phyloP scores from a whole-genome alignment of 108 stramenopile species.

The Skeletonema costatum region DNA sequence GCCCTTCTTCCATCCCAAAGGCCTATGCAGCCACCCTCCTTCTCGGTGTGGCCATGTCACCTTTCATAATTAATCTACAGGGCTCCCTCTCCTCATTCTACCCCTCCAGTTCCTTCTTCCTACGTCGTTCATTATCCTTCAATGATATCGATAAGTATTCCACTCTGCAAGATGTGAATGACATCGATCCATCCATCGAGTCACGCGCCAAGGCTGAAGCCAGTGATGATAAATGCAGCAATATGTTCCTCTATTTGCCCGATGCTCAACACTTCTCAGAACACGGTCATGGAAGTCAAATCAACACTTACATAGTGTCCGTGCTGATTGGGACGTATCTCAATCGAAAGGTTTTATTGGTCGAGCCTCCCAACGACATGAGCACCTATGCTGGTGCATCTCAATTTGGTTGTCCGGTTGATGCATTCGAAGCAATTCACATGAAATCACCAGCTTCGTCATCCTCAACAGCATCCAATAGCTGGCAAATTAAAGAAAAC shows the following conservation, averaged over 20 bases:
- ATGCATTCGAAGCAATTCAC: conserved; percentile 9
- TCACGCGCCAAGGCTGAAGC: neutral
- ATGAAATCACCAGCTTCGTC: conserved; percentile 10
- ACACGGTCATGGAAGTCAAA: conserved; percentile 41
- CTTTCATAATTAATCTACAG: neutral
- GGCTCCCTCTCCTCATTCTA: neutral
- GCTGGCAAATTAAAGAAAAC: conserved; percentile 1
- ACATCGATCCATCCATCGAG: conserved; percentile 16
- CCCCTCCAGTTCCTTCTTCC: neutral
- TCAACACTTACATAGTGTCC: conserved; percentile 39
- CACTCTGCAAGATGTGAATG: conserved; percentile 2
- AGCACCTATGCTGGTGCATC: conserved; percentile 18
- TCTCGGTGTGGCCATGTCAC: neutral
- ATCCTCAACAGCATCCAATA: neutral
- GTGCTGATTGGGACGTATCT: conserved; percentile 22
- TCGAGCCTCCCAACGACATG: conserved; percentile 15
- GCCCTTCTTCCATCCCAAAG: neutral
- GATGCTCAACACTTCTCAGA: conserved; percentile 17
- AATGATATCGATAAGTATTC: conserved; percentile 5
- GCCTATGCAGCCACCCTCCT: neutral
- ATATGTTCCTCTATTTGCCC: conserved; percentile 30
- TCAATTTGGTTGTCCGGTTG: conserved; percentile 43
- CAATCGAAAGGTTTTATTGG: conserved; percentile 20
- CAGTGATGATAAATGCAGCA: conserved; percentile 8
- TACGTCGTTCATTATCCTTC: conserved; percentile 6